Evolutionary conservation across 331 rosid genomes (phyloP), one percentile per base, ranked within the genome.

Genomic region (Pyrus hybrid): DNA sequence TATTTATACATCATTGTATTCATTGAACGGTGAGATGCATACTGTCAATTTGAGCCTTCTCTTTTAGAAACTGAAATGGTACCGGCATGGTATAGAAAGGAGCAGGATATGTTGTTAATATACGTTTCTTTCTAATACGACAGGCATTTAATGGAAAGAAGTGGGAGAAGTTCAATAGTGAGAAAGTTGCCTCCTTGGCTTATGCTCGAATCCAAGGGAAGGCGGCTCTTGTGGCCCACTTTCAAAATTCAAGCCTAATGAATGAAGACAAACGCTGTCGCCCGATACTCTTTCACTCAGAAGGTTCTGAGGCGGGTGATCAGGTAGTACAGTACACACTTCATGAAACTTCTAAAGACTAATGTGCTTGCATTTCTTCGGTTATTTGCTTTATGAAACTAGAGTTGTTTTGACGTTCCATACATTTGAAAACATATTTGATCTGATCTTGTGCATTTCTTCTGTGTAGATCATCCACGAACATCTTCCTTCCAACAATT

Each of bases 211-310:
- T 91, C 80, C 97, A 91, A 79, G 97, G 97, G 62, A 91, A 89
- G 88, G 65, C 81, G 57, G 97, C 97, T 35, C 96, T 91, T 63
- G 91, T 91, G 60, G 85, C 87, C 68, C 97, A 91, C 76, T 91
- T 91, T 75, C 96, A 91, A 77, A 91, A 91, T 74, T 91, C 97
- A 62, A 91, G 97, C 84, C 81, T 91, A 88, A 91, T 91, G 97
- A 91, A 91, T 80, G 96, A 91, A 84, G 97, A 91, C 23, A 90
- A 89, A 83, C 96, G 96, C 16, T 91, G 97, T 71, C 97, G 97
- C 76, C 97, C 97, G 0, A 89, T 91, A 78, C 83, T 91, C 68
- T 91, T 91, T 73, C 87, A 88, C 70, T 81, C 93, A 1, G 93
- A 89, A 70, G 90, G 89, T 78, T 78, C 89, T 68, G 97, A 88